phyloP scores from a whole-genome alignment of 257 asterid genomes.

The Anisodus tanguticus region DNA sequence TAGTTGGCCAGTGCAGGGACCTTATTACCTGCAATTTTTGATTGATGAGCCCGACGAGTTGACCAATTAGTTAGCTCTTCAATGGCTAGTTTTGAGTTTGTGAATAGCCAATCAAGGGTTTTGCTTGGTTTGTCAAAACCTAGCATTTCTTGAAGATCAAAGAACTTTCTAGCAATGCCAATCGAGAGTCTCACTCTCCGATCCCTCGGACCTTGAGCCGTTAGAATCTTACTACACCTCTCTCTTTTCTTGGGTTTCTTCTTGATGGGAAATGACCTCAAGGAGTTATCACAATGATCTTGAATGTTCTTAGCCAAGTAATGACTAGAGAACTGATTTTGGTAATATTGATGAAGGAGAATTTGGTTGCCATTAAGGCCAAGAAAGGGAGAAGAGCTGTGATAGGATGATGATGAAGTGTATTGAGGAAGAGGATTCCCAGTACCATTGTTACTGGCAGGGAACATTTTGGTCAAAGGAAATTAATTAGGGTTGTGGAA shows the following conservation, averaged over 20 bases:
- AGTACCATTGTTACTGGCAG: conserved; percentile 31
- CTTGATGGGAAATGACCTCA: not conserved
- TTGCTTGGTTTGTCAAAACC: conserved; percentile 88
- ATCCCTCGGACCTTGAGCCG: conserved; percentile 83
- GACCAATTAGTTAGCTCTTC: conserved; percentile 53
- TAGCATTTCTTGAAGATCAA: conserved; percentile 83
- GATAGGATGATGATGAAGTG: conserved; percentile 36
- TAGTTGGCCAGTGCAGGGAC: too few species aligned
- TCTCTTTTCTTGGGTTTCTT: conserved; percentile 49
- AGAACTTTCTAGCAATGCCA: conserved; percentile 76
- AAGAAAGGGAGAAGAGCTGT: conserved; percentile 31
- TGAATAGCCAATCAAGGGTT: conserved; percentile 88
- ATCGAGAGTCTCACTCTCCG: conserved; percentile 83
- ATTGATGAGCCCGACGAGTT: not conserved
- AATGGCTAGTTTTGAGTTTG: conserved; percentile 67
- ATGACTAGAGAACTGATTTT: conserved; percentile 25
- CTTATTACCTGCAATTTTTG: not conserved
- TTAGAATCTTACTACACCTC: conserved; percentile 73
- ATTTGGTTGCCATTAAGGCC: conserved; percentile 44
- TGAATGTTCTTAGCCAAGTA: conserved; percentile 29
- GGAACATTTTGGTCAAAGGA: conserved; percentile 46
- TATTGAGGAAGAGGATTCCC: conserved; percentile 51
- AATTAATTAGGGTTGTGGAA: not conserved
- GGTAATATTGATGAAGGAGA: conserved; percentile 44
- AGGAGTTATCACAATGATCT: conserved; percentile 5